phyloP scores from a whole-genome alignment of 2,329 filamentous ascomycete species.

The Fusarium sp. region DNA sequence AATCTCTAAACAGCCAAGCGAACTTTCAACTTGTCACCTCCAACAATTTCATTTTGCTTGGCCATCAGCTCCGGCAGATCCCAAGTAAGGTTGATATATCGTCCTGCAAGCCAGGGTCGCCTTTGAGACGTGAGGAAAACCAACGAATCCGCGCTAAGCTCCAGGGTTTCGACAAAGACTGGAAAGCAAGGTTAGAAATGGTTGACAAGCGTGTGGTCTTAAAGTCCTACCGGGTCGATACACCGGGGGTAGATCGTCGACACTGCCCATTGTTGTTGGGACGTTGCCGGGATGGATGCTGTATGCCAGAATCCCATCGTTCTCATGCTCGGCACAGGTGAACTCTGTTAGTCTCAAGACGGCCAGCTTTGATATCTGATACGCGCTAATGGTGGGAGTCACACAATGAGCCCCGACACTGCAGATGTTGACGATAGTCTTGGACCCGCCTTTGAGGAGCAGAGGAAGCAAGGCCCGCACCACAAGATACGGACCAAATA shows the following conservation, averaged over 20 bases:
- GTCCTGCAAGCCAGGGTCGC: conserved; percentile 19
- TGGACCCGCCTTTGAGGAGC: conserved; percentile 50
- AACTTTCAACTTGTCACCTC: not conserved
- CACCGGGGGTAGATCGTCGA: conserved; percentile 1
- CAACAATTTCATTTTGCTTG: conserved; percentile 7
- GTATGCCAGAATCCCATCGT: conserved; percentile 11
- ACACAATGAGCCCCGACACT: conserved; percentile 44
- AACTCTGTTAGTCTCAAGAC: conserved; percentile 31
- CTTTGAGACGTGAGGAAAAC: conserved; percentile 16
- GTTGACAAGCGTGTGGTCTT: not conserved
- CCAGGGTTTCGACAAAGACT: conserved; percentile 30
- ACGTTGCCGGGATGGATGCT: conserved; percentile 28
- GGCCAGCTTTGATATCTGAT: conserved; percentile 32
- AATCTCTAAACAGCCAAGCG: not conserved
- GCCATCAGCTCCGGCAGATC: conserved; percentile 28
- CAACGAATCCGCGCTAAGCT: conserved; percentile 25
- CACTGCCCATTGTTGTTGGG: conserved; percentile 11
- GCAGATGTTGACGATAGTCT: conserved; percentile 61
- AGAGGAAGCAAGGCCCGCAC: conserved; percentile 62
- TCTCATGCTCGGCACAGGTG: conserved; percentile 15
- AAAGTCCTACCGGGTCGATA: conserved; percentile 4
- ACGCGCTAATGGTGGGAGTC: conserved; percentile 18
- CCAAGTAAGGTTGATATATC: conserved; percentile 34
- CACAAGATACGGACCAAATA: conserved; percentile 60
- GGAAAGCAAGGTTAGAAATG: not conserved